Base-by-base conservation (phyloP, 1,139 yeast genomes). In the Pichia sp. region DNA sequence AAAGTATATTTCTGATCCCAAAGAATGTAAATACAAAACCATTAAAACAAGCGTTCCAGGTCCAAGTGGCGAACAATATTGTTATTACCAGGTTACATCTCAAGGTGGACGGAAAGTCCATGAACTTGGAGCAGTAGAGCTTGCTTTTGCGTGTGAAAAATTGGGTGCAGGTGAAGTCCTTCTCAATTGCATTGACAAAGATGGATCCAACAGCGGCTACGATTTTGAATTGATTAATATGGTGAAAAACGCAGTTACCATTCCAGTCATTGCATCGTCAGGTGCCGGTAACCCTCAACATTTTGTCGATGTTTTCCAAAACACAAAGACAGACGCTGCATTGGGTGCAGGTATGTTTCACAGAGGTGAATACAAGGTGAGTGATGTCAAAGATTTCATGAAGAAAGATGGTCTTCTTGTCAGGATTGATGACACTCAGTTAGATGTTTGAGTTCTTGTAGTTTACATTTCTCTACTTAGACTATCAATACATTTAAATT, bases 291-390 rank as follows among this genome's bases (percentile, higher is more conserved):
- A 75, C 43, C 99, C 99, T 2, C 79, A 76, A 55, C 98, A 93
- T 72, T 93, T 93, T 69, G 82, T 81, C 60, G 90, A 92, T 61
- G 99, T 90, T 0, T 93, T 93, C 67, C 77, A 76, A 51, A 77
- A 84, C 47, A 90, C 97, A 32, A 78, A 81, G 3, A 86, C 93
- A 2, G 99, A 93, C 72, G 99, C 99, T 49, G 98, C 99, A 11
- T 77, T 93, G 53, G 99, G 99, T 34, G 99, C 99, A 3, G 99
- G 99, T 48, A 85, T 93, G 83, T 93, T 93, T 75, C 99, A 93
- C 75, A 79, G 98, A 67, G 93, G 87, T 31, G 98, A 92, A 65
- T 93, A 85, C 70, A 84, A 89, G 15, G 98, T 93, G 13, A 78
- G 80, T 54, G 85, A 90, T 53, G 97, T 93, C 46, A 93, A 93